phyloP scores from a whole-genome alignment of 352 stramenopile species.

The Globisporangium acanthophoron region DNA sequence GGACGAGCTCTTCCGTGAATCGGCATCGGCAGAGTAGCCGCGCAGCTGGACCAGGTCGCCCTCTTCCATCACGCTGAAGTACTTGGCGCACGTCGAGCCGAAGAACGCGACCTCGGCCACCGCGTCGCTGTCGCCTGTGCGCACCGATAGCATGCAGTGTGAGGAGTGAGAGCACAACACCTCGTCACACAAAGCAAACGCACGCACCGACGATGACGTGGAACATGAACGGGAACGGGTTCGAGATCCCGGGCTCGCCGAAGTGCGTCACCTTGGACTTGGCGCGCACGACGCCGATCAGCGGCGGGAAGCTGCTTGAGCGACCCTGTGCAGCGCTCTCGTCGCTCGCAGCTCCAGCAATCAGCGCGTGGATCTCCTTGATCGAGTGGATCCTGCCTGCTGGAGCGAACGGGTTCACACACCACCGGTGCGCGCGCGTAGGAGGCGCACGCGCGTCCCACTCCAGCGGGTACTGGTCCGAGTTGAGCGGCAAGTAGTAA shows the following conservation, averaged over 20 bases:
- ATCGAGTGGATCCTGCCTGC: constrained; percentile 16
- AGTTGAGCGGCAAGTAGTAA: constrained; percentile 54
- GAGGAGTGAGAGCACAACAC: neutral
- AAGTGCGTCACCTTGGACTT: constrained; percentile 55
- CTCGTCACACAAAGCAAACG: neutral
- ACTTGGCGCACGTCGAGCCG: constrained; percentile 53
- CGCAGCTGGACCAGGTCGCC: constrained; percentile 55
- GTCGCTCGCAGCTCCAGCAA: neutral
- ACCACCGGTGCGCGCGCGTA: constrained; percentile 11
- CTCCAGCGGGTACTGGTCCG: constrained; percentile 46
- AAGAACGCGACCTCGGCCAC: constrained; percentile 62
- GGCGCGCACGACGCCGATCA: constrained; percentile 46
- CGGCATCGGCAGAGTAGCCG: constrained; percentile 21
- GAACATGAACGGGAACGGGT: constrained; percentile 66
- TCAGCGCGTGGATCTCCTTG: constrained; percentile 16
- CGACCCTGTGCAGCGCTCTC: too few species aligned
- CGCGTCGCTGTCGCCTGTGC: constrained; percentile 31
- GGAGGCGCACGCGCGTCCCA: constrained; percentile 11
- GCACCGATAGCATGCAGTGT: neutral
- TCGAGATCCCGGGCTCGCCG: constrained; percentile 27
- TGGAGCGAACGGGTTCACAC: constrained; percentile 19
- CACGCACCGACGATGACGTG: constrained; percentile 45
- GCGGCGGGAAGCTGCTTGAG: constrained; percentile 15
- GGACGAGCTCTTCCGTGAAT: constrained; percentile 11
- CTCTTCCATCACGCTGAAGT: constrained; percentile 47